Conservation (phyloP, 768 basidiomycete genomes). For the Calocera viscosa region DNA sequence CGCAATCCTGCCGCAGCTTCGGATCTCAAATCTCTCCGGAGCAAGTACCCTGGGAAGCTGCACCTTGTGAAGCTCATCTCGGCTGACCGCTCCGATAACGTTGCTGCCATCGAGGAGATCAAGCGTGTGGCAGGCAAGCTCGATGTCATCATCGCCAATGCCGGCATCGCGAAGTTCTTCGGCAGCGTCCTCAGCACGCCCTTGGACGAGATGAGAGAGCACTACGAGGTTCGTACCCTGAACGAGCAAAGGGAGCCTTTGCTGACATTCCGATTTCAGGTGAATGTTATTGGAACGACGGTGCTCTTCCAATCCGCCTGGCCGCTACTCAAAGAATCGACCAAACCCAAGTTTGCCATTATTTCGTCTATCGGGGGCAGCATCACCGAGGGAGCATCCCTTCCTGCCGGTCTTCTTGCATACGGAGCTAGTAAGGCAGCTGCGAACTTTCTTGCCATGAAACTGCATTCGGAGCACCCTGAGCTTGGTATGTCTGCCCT, state of each 20-base stretch:
- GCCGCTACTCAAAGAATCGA: constrained; percentile 13
- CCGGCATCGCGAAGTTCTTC: constrained; percentile 14
- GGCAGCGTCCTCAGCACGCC: neutral
- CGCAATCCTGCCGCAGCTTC: constrained; percentile 12
- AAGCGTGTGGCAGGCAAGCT: constrained; percentile 15
- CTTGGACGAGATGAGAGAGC: neutral
- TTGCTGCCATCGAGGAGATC: constrained; percentile 13
- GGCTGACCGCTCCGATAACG: constrained; percentile 13
- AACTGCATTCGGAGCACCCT: constrained; percentile 11
- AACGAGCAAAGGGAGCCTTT: no score
- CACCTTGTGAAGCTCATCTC: constrained; percentile 16
- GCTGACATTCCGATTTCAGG: no score
- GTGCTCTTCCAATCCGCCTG: constrained; percentile 18
- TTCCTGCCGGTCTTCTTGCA: neutral
- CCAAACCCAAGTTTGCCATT: constrained; percentile 14
- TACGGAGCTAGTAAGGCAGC: constrained; percentile 17
- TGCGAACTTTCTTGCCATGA: constrained; percentile 14
- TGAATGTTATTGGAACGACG: constrained; percentile 18
- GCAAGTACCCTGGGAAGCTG: constrained; percentile 9
- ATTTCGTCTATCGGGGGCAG: constrained; percentile 12
- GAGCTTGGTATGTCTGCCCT: neutral
- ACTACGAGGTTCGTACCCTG: no score
- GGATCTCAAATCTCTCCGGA: constrained; percentile 10
- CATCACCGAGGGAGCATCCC: constrained; percentile 2
- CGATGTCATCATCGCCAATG: constrained; percentile 21